Base-by-base conservation (phyloP, 306 rosid genomes). In the Senna tora region DNA sequence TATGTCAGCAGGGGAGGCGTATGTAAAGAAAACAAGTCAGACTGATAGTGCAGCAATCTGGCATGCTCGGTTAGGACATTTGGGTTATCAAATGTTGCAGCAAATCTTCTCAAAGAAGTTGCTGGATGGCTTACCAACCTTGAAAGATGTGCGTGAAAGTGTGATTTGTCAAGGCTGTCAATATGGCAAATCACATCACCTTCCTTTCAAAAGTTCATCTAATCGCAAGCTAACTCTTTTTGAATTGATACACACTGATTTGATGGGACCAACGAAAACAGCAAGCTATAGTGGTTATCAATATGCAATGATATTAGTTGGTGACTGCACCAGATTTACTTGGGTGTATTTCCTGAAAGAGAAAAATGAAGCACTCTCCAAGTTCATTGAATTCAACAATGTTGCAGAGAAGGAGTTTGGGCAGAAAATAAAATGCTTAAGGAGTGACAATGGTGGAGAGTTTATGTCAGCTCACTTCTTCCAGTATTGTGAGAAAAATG, bases 231-330 rank as follows among this genome's bases (percentile, higher is more conserved):
- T 17, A 4, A 41, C 5, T 15, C 20, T 5, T 0, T 34, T 77
- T 6, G 60, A 77, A 12, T 28, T 45, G 13, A 9, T 77, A 1
- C 59, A 71, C 53, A 9, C 61, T 7, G 61, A 71, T 16, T 32
- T 53, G 16, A 63, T 77, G 57, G 51, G 73, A 2, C 66, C 73
- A 41, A 70, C 32, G 5, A 45, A 20, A 19, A 65, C 53, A 17
- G 50, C 67, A 11, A 62, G 61, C 1, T 74, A 20, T 11, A 39
- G 3, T 7, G 51, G 34, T 0, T 8, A 39, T 0, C 45, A 39
- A 0, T 39, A 39, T 9, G 12, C 2, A 4, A 21, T 52, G 51
- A 0, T 60, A 0, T 5, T 79, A 5, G 47, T 60, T 12, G 72
- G 42, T 53, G 61, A 79, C 6, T 39, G 13, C 9, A 38, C 67